These are phyloP conservation scores for Cryphonectria carpinicola DNA, from an alignment of 2,329 filamentous ascomycete genomes.

Conservation along the genomic window DNA sequence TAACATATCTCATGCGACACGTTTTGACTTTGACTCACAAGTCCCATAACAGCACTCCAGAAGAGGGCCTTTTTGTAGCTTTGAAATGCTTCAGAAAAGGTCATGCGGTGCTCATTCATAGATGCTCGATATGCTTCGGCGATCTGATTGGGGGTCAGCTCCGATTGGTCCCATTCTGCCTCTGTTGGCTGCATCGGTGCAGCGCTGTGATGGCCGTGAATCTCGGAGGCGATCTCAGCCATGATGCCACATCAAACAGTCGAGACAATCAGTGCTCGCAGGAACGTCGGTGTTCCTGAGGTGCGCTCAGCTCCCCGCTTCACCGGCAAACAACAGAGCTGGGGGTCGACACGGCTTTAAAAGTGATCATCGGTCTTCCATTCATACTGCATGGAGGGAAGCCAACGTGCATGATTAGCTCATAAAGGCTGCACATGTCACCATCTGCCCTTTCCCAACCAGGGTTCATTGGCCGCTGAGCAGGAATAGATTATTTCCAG, in stretches of 20 bases:
- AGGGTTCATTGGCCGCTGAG: not conserved
- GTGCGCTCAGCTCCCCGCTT: not conserved
- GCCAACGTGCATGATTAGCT: not conserved
- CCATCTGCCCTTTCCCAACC: not conserved
- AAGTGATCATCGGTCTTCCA: not conserved
- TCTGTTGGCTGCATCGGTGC: not conserved
- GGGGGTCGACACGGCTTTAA: not conserved
- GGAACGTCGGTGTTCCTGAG: not conserved
- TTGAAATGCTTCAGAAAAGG: not conserved
- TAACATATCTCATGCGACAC: not conserved
- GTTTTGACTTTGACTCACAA: not conserved
- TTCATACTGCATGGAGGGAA: not conserved
- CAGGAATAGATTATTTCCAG: not conserved
- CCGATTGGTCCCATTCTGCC: not conserved
- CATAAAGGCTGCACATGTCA: not conserved
- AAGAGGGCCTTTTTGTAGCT: conserved; percentile 19
- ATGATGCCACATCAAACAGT: not conserved
- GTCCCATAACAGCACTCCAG: conserved; percentile 39
- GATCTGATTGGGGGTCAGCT: conserved; percentile 7
- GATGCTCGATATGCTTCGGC: conserved; percentile 14
- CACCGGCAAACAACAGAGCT: not conserved
- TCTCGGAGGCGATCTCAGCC: not conserved
- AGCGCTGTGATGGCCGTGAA: not conserved
- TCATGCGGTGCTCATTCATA: conserved; percentile 12
- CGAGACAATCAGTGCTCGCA: not conserved